phyloP scores from a whole-genome alignment of 371 early-diverging fungal genomes.

The Apophysomyces ossiformis region DNA sequence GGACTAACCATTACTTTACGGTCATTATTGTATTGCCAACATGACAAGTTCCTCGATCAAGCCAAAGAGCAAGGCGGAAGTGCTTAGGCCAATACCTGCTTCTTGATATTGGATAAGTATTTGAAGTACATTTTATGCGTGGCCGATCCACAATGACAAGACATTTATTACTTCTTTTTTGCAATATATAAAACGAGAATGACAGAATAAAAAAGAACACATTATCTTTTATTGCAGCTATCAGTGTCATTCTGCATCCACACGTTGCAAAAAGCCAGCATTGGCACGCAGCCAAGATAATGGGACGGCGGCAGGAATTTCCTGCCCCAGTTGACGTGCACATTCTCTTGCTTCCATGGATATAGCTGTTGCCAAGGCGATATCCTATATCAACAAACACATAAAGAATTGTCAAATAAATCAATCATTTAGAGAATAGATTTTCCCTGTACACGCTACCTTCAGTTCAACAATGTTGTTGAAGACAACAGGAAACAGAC shows the following conservation, averaged over 20 bases:
- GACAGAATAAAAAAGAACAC: no score
- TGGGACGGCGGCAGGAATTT: neutral
- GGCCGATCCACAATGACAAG: no score
- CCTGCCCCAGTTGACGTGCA: neutral
- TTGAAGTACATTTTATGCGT: no score
- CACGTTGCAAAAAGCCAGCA: neutral
- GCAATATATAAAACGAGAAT: no score
- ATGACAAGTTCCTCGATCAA: no score
- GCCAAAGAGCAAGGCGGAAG: no score
- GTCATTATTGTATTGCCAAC: no score
- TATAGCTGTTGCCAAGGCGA: neutral
- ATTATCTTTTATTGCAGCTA: no score
- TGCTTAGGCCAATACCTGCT: no score
- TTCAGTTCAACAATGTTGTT: neutral
- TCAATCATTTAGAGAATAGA: neutral
- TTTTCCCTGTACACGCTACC: neutral
- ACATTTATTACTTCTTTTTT: no score
- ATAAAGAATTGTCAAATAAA: neutral
- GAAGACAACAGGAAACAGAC: neutral
- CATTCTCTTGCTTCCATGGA: neutral
- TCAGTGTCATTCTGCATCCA: neutral
- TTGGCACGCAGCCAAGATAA: slow-evolving; percentile 3
- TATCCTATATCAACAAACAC: slow-evolving; percentile 3
- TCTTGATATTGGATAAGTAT: no score
- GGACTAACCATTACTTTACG: no score